These are phyloP conservation scores for Drosera capensis DNA, from an alignment of 148 eudicot species.

Conservation along the genomic window DNA sequence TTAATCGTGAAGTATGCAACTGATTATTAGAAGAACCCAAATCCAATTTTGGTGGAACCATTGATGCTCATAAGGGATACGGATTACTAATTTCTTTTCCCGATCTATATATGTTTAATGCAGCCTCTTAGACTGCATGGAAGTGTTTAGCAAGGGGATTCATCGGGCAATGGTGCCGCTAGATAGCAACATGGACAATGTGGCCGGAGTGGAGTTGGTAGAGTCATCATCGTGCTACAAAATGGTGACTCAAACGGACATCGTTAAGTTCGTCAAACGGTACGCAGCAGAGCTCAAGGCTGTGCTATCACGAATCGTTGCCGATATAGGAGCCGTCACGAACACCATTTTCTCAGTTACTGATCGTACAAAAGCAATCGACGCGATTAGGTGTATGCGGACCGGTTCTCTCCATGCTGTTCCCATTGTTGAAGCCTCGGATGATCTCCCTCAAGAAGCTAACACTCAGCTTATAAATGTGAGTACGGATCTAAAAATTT, in stretches of 20 bases:
- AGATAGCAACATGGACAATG: slow-evolving; percentile 52
- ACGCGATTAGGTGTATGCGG: slow-evolving; percentile 50
- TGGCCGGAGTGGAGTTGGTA: slow-evolving; percentile 56
- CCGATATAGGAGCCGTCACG: slow-evolving; percentile 20
- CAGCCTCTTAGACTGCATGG: slow-evolving; percentile 86
- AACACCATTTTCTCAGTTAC: slow-evolving; percentile 48
- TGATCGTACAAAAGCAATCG: slow-evolving; percentile 31
- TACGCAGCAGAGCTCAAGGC: slow-evolving; percentile 19
- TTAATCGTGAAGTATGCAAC: too few species aligned
- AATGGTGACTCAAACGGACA: slow-evolving; percentile 84
- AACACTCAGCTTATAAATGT: slow-evolving; percentile 52
- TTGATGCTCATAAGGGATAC: too few species aligned
- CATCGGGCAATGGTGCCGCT: slow-evolving; percentile 79
- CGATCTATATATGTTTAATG: slow-evolving; percentile 3
- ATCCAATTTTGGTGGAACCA: too few species aligned
- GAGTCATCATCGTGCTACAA: slow-evolving; percentile 68
- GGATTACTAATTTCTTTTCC: too few species aligned
- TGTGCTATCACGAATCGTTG: slow-evolving; percentile 20
- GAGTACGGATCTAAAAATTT: slow-evolving; percentile 4
- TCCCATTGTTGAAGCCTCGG: slow-evolving; percentile 45
- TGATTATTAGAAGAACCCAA: too few species aligned
- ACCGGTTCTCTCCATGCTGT: slow-evolving; percentile 56
- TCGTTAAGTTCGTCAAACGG: slow-evolving; percentile 38
- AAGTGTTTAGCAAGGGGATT: slow-evolving; percentile 86
- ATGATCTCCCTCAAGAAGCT: slow-evolving; percentile 21